These are phyloP conservation scores for Cucurbita moschata DNA, from an alignment of 306 rosid species.

Conservation along the genomic window DNA sequence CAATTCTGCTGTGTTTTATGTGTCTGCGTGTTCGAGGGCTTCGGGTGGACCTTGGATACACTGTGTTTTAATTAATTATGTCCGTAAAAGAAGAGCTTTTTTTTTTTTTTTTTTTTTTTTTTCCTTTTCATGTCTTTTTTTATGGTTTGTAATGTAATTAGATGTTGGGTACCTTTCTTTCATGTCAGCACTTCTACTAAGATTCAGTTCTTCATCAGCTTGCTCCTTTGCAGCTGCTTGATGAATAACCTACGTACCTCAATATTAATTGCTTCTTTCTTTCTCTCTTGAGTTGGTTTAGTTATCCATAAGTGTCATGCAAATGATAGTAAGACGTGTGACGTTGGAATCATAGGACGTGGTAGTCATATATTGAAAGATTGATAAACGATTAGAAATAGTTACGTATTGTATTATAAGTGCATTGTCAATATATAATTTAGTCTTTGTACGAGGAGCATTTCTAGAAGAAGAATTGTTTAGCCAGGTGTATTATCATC, in stretches of 20 bases:
- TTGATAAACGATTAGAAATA: too few relatives aligned
- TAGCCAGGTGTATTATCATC: too few relatives aligned
- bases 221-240: not conserved
- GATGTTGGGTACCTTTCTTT: not conserved
- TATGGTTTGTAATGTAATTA: constrained; percentile 7
- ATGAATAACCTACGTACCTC: not conserved
- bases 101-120: not conserved
- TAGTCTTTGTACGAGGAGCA: too few relatives aligned
- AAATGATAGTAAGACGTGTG: too few relatives aligned
- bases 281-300: not conserved
- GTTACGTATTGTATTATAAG: too few relatives aligned
- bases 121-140: not conserved
- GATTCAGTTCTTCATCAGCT: not conserved
- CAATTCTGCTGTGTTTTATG: not conserved
- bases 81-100: not conserved
- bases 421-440: too few relatives aligned
- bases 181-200: not conserved
- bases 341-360: too few relatives aligned
- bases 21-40: not conserved
- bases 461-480: too few relatives aligned
- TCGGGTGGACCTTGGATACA: constrained; percentile 1
- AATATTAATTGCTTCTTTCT: not conserved
- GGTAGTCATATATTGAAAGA: too few relatives aligned
- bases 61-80: not conserved
- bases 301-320: too few relatives aligned